Evolutionary conservation across 805 yeast genomes (phyloP).

Genomic region (Yamadazyma phyllophila): DNA sequence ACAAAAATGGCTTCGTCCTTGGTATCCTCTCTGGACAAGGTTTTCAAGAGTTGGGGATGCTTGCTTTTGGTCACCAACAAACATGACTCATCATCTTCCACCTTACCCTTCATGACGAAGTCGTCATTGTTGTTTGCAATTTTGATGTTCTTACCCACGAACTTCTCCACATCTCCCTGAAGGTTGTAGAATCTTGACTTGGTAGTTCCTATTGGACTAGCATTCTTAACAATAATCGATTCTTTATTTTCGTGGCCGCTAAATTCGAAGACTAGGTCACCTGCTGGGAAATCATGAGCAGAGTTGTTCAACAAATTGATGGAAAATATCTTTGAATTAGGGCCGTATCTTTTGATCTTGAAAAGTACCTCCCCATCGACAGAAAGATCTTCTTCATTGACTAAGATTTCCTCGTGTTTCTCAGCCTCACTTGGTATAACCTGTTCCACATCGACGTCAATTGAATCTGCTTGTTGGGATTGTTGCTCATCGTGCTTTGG

Average conservation of each 20-base stretch:
- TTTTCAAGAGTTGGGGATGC: not conserved
- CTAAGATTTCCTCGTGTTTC: not conserved
- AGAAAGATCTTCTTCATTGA: not conserved
- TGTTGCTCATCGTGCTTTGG: no score
- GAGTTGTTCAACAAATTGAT: constrained; percentile 25
- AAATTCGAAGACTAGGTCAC: constrained; percentile 29
- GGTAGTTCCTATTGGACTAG: constrained; percentile 23
- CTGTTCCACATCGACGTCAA: not conserved
- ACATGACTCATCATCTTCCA: constrained; percentile 2
- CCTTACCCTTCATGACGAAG: constrained; percentile 12
- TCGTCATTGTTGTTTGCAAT: constrained; percentile 17
- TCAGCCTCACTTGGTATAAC: no score
- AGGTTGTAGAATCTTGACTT: constrained; percentile 28
- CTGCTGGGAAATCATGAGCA: constrained; percentile 22
- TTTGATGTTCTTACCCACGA: constrained; percentile 19
- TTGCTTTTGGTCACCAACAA: not conserved
- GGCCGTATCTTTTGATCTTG: constrained; percentile 16
- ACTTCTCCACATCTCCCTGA: constrained; percentile 17
- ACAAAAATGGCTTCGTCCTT: not conserved
- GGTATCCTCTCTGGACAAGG: not conserved
- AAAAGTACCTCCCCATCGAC: not conserved
- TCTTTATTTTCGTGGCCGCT: constrained; percentile 15
- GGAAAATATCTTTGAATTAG: constrained; percentile 20
- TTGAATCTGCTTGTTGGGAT: not conserved
- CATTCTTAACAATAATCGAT: constrained; percentile 21